A percentile compares a stretch with the other conserved stretches of the same genome.
phyloP scores from a whole-genome alignment of 1,139 yeast genomes.

The Saccharomyces hybrid region DNA sequence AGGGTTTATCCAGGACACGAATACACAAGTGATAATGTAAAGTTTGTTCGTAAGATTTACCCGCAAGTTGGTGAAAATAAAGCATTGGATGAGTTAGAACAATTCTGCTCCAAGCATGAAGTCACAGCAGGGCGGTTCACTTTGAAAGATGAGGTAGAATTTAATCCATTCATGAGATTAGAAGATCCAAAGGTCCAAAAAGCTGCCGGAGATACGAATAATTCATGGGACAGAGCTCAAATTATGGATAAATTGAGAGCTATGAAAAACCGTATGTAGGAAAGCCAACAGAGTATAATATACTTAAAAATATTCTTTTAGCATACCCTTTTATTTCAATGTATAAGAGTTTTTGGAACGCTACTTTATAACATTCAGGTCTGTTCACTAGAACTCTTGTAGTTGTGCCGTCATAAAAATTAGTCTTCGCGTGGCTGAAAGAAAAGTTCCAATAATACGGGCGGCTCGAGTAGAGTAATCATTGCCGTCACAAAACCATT shows the following conservation, averaged over 20 bases:
- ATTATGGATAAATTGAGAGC: conserved; percentile 64
- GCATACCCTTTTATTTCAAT: not conserved
- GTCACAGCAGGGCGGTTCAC: conserved; percentile 83
- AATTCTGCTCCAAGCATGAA: conserved; percentile 49
- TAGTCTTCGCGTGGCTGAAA: not conserved
- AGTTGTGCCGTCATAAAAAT: not conserved
- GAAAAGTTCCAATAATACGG: not conserved
- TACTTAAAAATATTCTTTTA: not conserved
- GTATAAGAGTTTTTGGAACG: not conserved
- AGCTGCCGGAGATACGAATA: conserved; percentile 45
- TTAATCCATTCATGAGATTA: conserved; percentile 86
- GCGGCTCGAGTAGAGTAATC: not conserved
- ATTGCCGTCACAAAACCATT: not conserved
- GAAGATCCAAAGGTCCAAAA: conserved; percentile 48
- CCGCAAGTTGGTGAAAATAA: conserved; percentile 36
- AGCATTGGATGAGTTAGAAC: conserved; percentile 49
- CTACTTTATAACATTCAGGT: not conserved
- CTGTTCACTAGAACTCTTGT: not conserved
- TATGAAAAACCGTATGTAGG: conserved; percentile 52
- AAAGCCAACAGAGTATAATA: not conserved
- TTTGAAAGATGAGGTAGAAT: conserved; percentile 68
- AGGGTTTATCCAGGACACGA: conserved; percentile 90
- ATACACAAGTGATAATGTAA: conserved; percentile 76
- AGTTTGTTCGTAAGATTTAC: conserved; percentile 62
- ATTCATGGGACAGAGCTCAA: conserved; percentile 36